phyloP scores from a whole-genome alignment of 805 yeast genomes.

The Ogataea degrootiae region DNA sequence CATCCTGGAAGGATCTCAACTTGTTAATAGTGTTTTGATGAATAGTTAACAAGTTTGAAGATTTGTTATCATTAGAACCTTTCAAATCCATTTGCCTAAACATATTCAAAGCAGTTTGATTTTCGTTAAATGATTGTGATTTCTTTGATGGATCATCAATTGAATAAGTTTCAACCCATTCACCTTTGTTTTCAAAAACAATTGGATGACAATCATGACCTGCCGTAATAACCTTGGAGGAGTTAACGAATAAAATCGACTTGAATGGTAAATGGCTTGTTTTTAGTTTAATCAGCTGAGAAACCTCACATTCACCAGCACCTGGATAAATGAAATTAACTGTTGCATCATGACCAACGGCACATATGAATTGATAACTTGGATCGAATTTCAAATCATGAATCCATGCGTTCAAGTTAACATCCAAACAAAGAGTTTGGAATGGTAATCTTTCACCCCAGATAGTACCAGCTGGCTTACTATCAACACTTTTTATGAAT shows the following conservation, averaged over 20 bases:
- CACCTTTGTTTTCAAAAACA: slow-evolving; percentile 73
- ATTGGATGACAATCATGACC: slow-evolving; percentile 93
- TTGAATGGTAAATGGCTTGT: slow-evolving; percentile 78
- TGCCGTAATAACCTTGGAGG: slow-evolving; percentile 70
- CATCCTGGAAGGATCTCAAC: slow-evolving; percentile 47
- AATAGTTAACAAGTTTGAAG: slow-evolving; percentile 58
- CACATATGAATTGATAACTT: slow-evolving; percentile 70
- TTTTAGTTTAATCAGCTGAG: slow-evolving; percentile 49
- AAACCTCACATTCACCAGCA: slow-evolving; percentile 49
- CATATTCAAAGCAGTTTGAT: slow-evolving; percentile 83
- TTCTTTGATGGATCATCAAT: slow-evolving; percentile 54
- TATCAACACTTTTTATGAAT: slow-evolving; percentile 82
- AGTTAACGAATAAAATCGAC: slow-evolving; percentile 64
- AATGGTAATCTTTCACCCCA: slow-evolving; percentile 98
- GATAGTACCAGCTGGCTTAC: slow-evolving; percentile 69
- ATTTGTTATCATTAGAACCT: slow-evolving; percentile 57
- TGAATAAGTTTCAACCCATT: slow-evolving; percentile 53
- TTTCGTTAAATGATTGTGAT: slow-evolving; percentile 49
- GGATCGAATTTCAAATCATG: slow-evolving; percentile 88
- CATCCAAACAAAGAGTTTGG: slow-evolving; percentile 85
- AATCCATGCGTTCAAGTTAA: slow-evolving; percentile 76
- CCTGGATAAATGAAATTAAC: slow-evolving; percentile 74
- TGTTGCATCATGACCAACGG: slow-evolving; percentile 83
- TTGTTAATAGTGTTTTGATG: slow-evolving; percentile 89
- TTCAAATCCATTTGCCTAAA: slow-evolving; percentile 93